Base-by-base conservation (phyloP, 108 stramenopile genomes). In the Asterionellopsis glacialis region DNA sequence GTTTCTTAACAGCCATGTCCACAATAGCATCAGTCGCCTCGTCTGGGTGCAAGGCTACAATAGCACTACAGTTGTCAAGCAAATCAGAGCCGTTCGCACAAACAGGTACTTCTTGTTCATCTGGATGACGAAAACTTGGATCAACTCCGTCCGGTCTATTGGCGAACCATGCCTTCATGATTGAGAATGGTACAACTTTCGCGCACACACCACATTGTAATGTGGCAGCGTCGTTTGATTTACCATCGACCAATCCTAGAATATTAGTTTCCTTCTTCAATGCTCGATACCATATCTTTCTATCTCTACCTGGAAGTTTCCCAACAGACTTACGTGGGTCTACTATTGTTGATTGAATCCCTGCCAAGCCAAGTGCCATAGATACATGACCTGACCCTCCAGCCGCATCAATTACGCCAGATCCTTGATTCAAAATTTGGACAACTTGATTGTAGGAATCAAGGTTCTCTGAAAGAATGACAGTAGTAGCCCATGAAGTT, bases 1-100 rank as follows among this genome's bases (percentile, higher is more conserved):
- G 59, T 14, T 80, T 49, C 33, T 73, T 27, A n/a, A 88, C 79
- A 19, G 93, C 90, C 27, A 76, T 57, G 53, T 84, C 69, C 15
- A 95, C 87, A 38, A 90, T 72, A 15, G 73, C 59, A 57, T 80
- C 93, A 7, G 93, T 91, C 10, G 93, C 93, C 64, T 95, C 88
- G 53, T 95, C 93, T 0, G 93, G 90, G 65, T 94, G 93, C 49
- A 94, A 63, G 1, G 87, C 89, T 11, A 94, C 81, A 25, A 91
- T 74, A 0, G 87, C 88, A 41, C 63, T 72, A 54, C 76, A 74
- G 22, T 59, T 57, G 19, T 40, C 42, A 7, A 82, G n/a, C 14
- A 75, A 26, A 10, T 51, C 41, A 38, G 48, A 19, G 22, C 28
- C 38, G 26, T 72, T 74, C 11, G 57, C 21, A 40, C 73, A 76